Percentiles rank a stretch among this genome's conserved stretches.
Conservation (phyloP, 2,329 filamentous ascomycete species). For the Lachnellula suecica region DNA sequence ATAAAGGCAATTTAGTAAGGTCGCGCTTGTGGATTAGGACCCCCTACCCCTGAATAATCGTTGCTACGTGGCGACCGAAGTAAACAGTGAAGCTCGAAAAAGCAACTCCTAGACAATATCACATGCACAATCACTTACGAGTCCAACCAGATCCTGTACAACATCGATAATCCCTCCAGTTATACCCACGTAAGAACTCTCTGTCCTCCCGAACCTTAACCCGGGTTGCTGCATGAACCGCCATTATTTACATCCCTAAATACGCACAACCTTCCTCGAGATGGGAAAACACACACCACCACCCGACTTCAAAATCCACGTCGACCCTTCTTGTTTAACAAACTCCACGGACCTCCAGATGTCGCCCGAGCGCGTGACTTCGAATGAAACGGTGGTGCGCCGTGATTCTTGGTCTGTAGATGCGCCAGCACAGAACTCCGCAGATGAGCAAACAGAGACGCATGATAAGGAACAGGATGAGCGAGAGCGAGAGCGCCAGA, state of each 20-base stretch:
- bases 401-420: constrained; percentile 15
- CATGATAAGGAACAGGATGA: constrained; percentile 19
- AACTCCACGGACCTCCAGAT: constrained; percentile 19
- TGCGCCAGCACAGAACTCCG: background rate
- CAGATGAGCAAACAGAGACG: constrained; percentile 6
- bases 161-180: constrained; percentile 1
- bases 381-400: constrained; percentile 25
- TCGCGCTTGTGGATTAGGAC: too few species aligned
- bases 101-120: too few species aligned
- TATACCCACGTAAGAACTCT: background rate
- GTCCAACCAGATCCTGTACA: background rate
- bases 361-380: constrained; percentile 21
- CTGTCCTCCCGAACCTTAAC: background rate
- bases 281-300: constrained; percentile 25
- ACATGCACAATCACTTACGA: background rate
- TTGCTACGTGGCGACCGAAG: too few species aligned
- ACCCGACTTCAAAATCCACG: constrained; percentile 30
- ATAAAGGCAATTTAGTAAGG: too few species aligned
- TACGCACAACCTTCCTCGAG: background rate
- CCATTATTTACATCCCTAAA: constrained; percentile 21
- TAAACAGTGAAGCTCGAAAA: too few species aligned
- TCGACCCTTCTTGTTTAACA: constrained; percentile 29
- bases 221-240: constrained; percentile 29
- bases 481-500: constrained; percentile 25
- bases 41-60: too few species aligned